Conservation (phyloP, 495 filamentous ascomycete species). For the Penicillium desertorum region DNA sequence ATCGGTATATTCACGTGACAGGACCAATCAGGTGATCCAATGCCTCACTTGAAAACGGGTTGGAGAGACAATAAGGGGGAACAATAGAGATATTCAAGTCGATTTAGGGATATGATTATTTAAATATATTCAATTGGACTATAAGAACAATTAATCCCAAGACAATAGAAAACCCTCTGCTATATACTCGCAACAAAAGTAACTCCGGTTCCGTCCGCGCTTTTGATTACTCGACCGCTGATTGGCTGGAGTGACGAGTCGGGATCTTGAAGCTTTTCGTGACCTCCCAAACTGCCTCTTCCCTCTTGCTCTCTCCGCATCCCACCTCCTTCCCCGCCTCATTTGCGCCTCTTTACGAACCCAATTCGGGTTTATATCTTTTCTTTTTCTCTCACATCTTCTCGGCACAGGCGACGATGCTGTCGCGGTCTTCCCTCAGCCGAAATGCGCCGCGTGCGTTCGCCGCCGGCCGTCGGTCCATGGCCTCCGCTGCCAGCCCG, state of each 20-base stretch:
- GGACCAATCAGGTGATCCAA: slow-evolving; percentile 31
- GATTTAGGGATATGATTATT: background rate
- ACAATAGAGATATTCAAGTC: background rate
- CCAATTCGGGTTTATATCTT: slow-evolving; percentile 35
- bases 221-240: slow-evolving; percentile 10
- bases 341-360: slow-evolving; percentile 44
- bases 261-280: slow-evolving; percentile 54
- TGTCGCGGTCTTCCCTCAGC: slow-evolving; percentile 77
- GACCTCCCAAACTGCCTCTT: slow-evolving; percentile 39
- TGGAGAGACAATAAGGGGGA: background rate
- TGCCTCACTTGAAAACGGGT: background rate
- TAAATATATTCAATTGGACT: background rate
- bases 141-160: background rate
- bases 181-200: slow-evolving; percentile 29
- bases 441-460: slow-evolving; percentile 75
- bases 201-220: slow-evolving; percentile 47
- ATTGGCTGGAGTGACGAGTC: slow-evolving; percentile 20
- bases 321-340: slow-evolving; percentile 31
- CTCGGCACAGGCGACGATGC: slow-evolving; percentile 67
- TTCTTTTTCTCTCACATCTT: slow-evolving; percentile 31
- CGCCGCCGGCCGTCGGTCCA: slow-evolving; percentile 60
- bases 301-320: slow-evolving; percentile 28
- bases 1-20: slow-evolving; percentile 37
- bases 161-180: slow-evolving; percentile 1
- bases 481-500: slow-evolving; percentile 78